Base-by-base conservation (phyloP, 1,284 basidiomycete species). In the Moniliophthora roreri region DNA sequence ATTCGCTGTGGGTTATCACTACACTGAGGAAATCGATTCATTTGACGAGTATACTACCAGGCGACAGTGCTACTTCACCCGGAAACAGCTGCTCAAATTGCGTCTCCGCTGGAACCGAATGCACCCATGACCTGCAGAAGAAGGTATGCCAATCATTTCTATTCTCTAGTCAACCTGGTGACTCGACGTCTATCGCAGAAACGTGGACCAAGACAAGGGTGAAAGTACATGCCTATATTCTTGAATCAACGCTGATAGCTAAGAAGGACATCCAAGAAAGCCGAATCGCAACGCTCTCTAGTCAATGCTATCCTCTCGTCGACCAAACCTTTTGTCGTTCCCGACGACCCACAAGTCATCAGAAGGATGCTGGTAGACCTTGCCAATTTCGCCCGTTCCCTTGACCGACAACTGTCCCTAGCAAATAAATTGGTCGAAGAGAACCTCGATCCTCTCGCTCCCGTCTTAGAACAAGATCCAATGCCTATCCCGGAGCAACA, bases 291-390 rank as follows among this genome's bases (percentile, higher is more conserved):
- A 18, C 42, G 48, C 20, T 34, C 45, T n/a, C 32, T 52, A 10
- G 41, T 57, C 10, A 50, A 26, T 28, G 56, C 56, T 20, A 48
- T 57, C 7, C 13, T 57, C 16, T 51, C 56, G n/a, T 34, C 53
- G 7, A 26, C 39, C 18, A 37, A 48, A 23, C 32, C 41, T 10
- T 57, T 48, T 38, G 21, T 48, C 23, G 20, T 57, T 18, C 56
- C 56, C 6, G 56, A 54, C 35, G 50, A 49, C 26, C 34, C 45
- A 10, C 46, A 46, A 32, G 24, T 36, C 2, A 26, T 54, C 28
- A 45, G 47, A 5, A 38, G 49, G 34, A 48, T 52, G 24, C 40
- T 57, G 23, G 35, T 57, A 8, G 53, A 54, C 39, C 49, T 57
- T 6, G 53, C 52, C 15, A 50, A 39, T 4, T 44, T 41, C 35